phyloP scores from a whole-genome alignment of 345 rosid genomes.

The Acer yangbiense region DNA sequence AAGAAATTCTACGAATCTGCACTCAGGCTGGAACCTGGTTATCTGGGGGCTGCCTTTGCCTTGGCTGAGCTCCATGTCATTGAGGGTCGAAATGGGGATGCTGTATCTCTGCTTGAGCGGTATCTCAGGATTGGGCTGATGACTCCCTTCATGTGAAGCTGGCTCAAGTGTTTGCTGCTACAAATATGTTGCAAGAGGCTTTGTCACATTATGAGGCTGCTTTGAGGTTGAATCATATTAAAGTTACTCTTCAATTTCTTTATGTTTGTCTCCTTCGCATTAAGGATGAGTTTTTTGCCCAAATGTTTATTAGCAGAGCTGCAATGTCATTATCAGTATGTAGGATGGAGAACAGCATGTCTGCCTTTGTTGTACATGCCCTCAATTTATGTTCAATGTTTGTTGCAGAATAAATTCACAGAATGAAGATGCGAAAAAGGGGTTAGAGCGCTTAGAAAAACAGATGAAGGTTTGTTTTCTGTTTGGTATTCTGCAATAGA shows the following conservation, averaged over 20 bases:
- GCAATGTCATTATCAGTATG: background rate
- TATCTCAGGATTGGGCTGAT: conserved; percentile 97
- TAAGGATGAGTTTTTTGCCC: background rate
- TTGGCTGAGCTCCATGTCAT: conserved; percentile 88
- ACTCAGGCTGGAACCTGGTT: conserved; percentile 90
- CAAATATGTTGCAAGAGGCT: conserved; percentile 82
- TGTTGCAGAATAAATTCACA: conserved; percentile 78
- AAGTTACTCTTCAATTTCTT: conserved; percentile 11
- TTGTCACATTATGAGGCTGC: conserved; percentile 93
- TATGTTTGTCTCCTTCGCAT: conserved; percentile 14
- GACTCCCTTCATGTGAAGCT: conserved; percentile 95
- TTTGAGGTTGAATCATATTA: conserved; percentile 49
- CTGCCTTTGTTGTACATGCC: conserved; percentile 14
- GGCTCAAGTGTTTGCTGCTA: conserved; percentile 94
- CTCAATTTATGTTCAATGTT: conserved; percentile 5
- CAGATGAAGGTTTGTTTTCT: conserved; percentile 84
- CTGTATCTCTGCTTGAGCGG: conserved; percentile 88
- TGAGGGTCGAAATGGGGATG: conserved; percentile 95
- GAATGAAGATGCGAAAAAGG: conserved; percentile 92
- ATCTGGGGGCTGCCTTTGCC: conserved; percentile 95
- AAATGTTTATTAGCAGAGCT: conserved; percentile 1
- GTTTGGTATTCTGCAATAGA: background rate
- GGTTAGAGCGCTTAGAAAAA: conserved; percentile 94
- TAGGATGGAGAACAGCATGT: background rate
- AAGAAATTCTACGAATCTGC: conserved; percentile 96